phyloP scores from a whole-genome alignment of 2,329 filamentous ascomycete species.

The Aspergillus sp. region DNA sequence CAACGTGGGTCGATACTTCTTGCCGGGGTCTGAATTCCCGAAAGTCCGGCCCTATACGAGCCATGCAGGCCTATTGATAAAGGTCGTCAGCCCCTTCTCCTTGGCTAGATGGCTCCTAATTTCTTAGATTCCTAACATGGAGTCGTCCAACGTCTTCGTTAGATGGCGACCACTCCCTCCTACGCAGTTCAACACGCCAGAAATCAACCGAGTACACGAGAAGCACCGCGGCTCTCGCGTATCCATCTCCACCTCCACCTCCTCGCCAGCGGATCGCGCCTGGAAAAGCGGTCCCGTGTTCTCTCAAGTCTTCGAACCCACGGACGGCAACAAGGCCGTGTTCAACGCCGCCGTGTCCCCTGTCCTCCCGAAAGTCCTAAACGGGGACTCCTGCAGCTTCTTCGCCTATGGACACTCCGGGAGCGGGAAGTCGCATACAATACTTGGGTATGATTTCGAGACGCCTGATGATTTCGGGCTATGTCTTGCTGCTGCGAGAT shows the following conservation, averaged over 20 bases:
- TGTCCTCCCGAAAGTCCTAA: conserved; percentile 32
- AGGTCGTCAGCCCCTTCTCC: too few species aligned
- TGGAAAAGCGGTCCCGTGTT: conserved; percentile 30
- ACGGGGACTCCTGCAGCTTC: conserved; percentile 41
- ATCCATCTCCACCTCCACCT: background rate
- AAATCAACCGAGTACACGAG: background rate
- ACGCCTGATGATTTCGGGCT: conserved; percentile 35
- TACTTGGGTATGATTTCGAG: conserved; percentile 45
- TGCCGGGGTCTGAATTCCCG: too few species aligned
- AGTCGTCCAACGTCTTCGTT: background rate
- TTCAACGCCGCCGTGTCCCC: conserved; percentile 35
- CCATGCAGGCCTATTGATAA: too few species aligned
- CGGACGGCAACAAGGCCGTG: conserved; percentile 26
- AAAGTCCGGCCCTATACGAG: too few species aligned
- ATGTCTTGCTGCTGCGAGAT: conserved; percentile 35
- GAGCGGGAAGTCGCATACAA: conserved; percentile 45
- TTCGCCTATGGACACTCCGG: conserved; percentile 48
- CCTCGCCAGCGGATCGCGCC: background rate
- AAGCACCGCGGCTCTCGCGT: background rate
- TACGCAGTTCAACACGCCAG: background rate
- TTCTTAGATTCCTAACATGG: too few species aligned
- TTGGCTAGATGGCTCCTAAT: too few species aligned
- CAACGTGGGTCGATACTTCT: too few species aligned
- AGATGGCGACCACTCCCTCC: background rate
- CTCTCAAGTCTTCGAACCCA: conserved; percentile 20